Percentiles rank a stretch among this genome's conserved stretches.
Conservation (phyloP, 352 stramenopile species). For the Globisporangium takayamanum region DNA sequence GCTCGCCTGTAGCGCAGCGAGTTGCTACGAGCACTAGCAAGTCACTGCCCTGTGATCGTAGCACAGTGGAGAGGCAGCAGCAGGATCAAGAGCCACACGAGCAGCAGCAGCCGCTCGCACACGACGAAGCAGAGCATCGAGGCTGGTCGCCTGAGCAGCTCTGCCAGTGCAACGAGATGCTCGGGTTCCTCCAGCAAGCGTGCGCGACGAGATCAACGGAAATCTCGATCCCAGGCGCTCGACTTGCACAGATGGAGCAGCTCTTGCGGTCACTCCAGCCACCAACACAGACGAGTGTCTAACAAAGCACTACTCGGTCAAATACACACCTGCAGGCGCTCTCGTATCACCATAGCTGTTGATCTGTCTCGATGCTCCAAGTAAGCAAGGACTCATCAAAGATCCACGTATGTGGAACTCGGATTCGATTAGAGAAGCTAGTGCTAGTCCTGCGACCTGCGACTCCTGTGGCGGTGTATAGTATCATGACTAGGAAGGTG, state of each 20-base stretch:
- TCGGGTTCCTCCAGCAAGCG: slow-evolving; percentile 31
- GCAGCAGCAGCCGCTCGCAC: neutral
- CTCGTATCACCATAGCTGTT: no score
- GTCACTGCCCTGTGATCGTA: neutral
- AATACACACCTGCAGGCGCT: no score
- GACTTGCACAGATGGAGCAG: slow-evolving; percentile 39
- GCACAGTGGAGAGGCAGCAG: neutral
- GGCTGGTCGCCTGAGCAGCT: slow-evolving; percentile 38
- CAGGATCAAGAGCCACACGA: neutral
- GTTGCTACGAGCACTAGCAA: neutral
- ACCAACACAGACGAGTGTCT: neutral
- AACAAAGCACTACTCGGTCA: no score
- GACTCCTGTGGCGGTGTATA: neutral
- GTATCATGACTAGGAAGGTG: neutral
- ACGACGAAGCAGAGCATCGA: neutral
- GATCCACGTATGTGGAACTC: no score
- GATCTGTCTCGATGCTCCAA: no score
- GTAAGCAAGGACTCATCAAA: no score
- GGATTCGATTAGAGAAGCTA: no score
- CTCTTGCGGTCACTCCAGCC: slow-evolving; percentile 33
- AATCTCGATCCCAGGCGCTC: slow-evolving; percentile 26
- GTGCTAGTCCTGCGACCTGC: no score
- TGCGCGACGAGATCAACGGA: slow-evolving; percentile 19
- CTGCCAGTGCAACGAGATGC: slow-evolving; percentile 31
- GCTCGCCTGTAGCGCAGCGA: slow-evolving; percentile 18